Evolutionary conservation across 2,329 filamentous ascomycete species (phyloP), one percentile per base, ranked within the genome.

Genomic region (Fusarium xylarioides): DNA sequence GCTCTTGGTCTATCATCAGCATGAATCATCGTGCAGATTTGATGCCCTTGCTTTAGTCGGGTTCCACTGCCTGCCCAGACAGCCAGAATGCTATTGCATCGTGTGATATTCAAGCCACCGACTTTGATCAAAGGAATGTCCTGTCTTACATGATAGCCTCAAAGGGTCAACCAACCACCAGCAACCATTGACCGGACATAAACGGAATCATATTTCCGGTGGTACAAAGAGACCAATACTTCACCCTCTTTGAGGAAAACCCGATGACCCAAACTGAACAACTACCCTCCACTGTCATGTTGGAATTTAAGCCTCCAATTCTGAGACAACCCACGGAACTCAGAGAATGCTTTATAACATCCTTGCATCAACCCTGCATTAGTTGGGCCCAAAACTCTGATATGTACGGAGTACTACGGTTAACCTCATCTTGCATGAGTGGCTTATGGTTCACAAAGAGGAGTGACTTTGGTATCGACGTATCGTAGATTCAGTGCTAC

Each of bases 341-440:
- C 15, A 30, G 26, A 73, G 57, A 59, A 74, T 73, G 56, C 55
- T 54, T 37, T 74, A 52, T 44, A 46, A 18, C 38, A 74, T 70
- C 71, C 71, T 62, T 74, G 50, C 72, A 44, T 67, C 50, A 56
- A 63, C 71, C 68, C 71, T 74, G 60, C 68, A 57, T 55, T 35
- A 32, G 26, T 47, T 43, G 21, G 30, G 16, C 35, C 44, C 35
- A 49, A 53, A 58, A 60, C 40, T 58, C 49, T 52, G 63, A n/a
- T 37, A 34, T 63, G 52, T 56, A 26, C 11, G 10, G 42, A 26
- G 42, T 43, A 46, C 46, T 52, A 58, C 54, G 4, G 28, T 54
- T 58, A 50, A 35, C 49, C 43, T 58, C 38, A 57, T 46, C 23
- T 38, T 54, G 32, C 37, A 42, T 59, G 30, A 38, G 49, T 73